Evolutionary conservation across 1,284 basidiomycete species (phyloP).

Genomic region (Cerioporus squamosus): DNA sequence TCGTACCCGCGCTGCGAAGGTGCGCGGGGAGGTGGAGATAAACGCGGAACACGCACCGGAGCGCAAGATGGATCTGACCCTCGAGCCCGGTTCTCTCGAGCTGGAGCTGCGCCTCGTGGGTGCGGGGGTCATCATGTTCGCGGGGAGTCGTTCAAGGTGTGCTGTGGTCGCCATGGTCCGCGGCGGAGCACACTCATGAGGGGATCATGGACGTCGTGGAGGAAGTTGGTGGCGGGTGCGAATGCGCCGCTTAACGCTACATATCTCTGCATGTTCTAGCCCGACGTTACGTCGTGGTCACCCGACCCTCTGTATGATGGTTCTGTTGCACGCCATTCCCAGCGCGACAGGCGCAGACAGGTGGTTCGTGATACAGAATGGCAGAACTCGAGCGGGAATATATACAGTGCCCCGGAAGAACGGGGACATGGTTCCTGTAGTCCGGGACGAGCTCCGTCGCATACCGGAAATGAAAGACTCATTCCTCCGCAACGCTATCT

Average conservation of each 20-base stretch:
- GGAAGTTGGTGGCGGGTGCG: neutral
- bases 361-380: neutral
- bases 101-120: conserved; percentile 12
- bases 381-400: neutral
- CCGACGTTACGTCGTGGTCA: conserved; percentile 12
- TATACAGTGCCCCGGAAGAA: neutral
- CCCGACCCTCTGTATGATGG: conserved; percentile 12
- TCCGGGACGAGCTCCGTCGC: neutral
- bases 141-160: neutral
- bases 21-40: conserved; percentile 3
- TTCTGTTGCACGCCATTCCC: neutral
- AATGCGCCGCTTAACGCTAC: conserved; percentile 1
- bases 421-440: conserved; percentile 1
- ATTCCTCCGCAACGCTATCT: conserved; percentile 25
- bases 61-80: conserved; percentile 23
- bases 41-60: conserved; percentile 25
- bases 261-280: conserved; percentile 17
- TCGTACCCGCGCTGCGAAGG: neutral
- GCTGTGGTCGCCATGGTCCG: conserved; percentile 13
- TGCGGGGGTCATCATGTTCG: neutral
- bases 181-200: conserved; percentile 2
- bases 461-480: neutral
- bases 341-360: neutral
- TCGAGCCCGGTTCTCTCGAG: conserved; percentile 7
- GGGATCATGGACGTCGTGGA: conserved; percentile 18